phyloP scores from a whole-genome alignment of 768 basidiomycete genomes.

The Sarcodon sp. region DNA sequence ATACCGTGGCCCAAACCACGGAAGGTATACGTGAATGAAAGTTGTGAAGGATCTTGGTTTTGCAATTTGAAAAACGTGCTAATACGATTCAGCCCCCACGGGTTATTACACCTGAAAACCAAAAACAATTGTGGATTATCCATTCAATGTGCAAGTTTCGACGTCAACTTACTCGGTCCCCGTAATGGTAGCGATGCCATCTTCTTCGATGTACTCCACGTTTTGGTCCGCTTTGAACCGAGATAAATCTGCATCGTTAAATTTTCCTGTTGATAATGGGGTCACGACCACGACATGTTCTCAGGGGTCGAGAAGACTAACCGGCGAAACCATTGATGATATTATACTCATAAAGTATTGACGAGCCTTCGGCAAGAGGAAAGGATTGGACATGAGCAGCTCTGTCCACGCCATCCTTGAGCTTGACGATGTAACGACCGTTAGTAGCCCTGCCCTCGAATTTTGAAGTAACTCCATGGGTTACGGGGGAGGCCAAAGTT shows the following conservation, averaged over 20 bases:
- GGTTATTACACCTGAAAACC: conserved; percentile 7
- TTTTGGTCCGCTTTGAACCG: conserved; percentile 8
- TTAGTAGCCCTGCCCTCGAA: not conserved
- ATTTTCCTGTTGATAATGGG: conserved; percentile 2
- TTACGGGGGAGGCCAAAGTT: not conserved
- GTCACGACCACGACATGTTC: not conserved
- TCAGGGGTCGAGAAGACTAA: not conserved
- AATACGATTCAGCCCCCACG: conserved; percentile 12
- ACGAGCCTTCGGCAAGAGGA: not conserved
- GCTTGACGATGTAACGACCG: not conserved
- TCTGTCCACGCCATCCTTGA: not conserved
- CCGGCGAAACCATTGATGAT: conserved; percentile 13
- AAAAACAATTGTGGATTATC: not conserved
- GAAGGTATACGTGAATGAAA: conserved; percentile 14
- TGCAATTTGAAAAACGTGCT: conserved; percentile 4
- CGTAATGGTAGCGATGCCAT: conserved; percentile 8
- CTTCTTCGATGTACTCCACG: conserved; percentile 11
- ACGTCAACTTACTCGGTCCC: conserved; percentile 2
- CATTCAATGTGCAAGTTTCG: not conserved
- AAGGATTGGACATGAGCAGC: not conserved
- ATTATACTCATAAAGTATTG: not conserved
- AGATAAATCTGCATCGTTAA: conserved; percentile 6
- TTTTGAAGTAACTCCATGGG: not conserved
- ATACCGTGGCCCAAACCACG: conserved; percentile 20
- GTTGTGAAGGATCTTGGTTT: conserved; percentile 4